Percentiles rank a stretch among this genome's conserved stretches.
Evolutionary conservation across 495 filamentous ascomycete genomes (phyloP).

Genomic region (Clavariopsis aquatica): DNA sequence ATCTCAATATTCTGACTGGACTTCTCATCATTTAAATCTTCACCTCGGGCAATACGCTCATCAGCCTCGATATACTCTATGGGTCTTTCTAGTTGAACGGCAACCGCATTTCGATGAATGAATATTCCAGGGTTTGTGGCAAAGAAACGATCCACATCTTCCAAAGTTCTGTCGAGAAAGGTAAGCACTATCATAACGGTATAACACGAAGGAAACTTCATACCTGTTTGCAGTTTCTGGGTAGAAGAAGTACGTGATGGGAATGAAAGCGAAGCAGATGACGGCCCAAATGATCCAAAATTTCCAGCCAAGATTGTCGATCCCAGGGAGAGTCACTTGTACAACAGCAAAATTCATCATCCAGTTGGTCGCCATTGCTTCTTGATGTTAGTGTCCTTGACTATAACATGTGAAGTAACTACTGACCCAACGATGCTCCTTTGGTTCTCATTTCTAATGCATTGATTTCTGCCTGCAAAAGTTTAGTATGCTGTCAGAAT

Average conservation of each 20-base stretch:
- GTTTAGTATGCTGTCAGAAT: not conserved
- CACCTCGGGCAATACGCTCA: constrained; percentile 36
- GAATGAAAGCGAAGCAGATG: constrained; percentile 41
- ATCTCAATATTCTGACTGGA: constrained; percentile 21
- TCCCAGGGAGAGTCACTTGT: constrained; percentile 42
- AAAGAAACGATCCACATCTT: constrained; percentile 45
- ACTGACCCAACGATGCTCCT: constrained; percentile 38
- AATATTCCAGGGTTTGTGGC: constrained; percentile 39
- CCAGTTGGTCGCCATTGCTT: constrained; percentile 40
- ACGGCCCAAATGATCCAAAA: constrained; percentile 46
- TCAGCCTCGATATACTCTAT: constrained; percentile 41
- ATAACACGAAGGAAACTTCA: not conserved
- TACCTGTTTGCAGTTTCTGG: constrained; percentile 43
- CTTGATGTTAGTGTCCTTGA: not conserved
- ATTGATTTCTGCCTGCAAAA: constrained; percentile 33
- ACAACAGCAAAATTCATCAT: constrained; percentile 37
- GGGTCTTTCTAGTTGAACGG: constrained; percentile 38
- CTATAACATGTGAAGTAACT: constrained; percentile 5
- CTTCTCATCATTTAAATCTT: constrained; percentile 23
- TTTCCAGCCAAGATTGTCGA: constrained; percentile 41
- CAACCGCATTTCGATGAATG: constrained; percentile 39
- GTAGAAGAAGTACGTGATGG: constrained; percentile 44
- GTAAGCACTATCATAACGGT: not conserved
- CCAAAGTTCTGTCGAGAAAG: constrained; percentile 33
- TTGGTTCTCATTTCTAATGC: constrained; percentile 43